A percentile compares a stretch with the other conserved stretches of the same genome.
phyloP scores from a whole-genome alignment of 495 filamentous ascomycete species.

The Talaromyces liani region DNA sequence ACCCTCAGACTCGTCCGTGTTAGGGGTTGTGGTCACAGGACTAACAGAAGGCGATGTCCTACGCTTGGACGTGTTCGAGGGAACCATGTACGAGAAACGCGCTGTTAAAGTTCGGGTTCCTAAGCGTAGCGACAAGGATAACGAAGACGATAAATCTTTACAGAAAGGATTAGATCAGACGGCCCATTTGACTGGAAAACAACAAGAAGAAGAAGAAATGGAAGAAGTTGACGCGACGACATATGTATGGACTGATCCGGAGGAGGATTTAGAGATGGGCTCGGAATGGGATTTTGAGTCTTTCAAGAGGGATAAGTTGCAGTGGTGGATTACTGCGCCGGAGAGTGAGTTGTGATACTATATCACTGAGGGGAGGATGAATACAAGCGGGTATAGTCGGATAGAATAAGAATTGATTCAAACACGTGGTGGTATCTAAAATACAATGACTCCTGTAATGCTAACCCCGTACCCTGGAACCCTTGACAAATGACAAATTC shows the following conservation, averaged over 20 bases:
- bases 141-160: conserved; percentile 17
- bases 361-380: not conserved
- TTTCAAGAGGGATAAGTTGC: conserved; percentile 62
- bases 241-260: conserved; percentile 63
- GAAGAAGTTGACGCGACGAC: conserved; percentile 59
- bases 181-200: conserved; percentile 13
- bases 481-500: not conserved
- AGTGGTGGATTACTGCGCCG: conserved; percentile 37
- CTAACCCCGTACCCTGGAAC: not conserved
- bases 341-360: conserved; percentile 30
- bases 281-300: conserved; percentile 78
- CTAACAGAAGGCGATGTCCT: conserved; percentile 68
- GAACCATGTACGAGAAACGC: conserved; percentile 58
- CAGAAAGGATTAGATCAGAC: conserved; percentile 21
- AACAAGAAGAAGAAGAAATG: conserved; percentile 14
- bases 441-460: conserved; percentile 6
- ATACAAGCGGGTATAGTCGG: conserved; percentile 7
- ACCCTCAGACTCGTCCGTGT: conserved; percentile 39
- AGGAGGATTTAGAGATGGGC: conserved; percentile 46
- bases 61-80: conserved; percentile 80
- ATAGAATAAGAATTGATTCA: conserved; percentile 7
- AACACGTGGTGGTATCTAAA: conserved; percentile 18
- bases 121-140: conserved; percentile 10
- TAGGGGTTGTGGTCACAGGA: conserved; percentile 73
- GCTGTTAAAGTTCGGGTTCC: conserved; percentile 54